Evolutionary conservation across 768 basidiomycete genomes (phyloP).

Genomic region (Pleurotus cornucopiae): DNA sequence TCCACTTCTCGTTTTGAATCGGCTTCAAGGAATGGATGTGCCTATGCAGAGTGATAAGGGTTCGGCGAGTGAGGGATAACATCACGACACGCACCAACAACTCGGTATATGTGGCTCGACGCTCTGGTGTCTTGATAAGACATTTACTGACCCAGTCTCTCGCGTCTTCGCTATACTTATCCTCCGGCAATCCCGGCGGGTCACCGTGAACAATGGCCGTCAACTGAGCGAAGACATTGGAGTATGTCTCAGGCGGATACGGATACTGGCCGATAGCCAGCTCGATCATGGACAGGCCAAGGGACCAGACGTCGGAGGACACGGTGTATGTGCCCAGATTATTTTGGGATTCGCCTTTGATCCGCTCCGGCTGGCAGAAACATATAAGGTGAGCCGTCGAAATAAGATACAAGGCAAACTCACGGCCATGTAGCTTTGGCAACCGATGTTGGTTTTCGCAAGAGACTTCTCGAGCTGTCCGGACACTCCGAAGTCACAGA

Average conservation of each 20-base stretch:
- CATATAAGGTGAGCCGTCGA: conserved; percentile 2
- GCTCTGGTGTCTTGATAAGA: conserved; percentile 74
- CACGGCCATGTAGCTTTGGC: conserved; percentile 98
- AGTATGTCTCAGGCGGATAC: conserved; percentile 96
- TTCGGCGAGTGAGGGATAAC: neutral
- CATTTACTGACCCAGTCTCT: conserved; percentile 81
- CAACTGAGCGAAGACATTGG: conserved; percentile 92
- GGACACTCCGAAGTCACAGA: conserved; percentile 99
- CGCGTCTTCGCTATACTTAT: conserved; percentile 61
- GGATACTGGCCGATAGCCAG: conserved; percentile 88
- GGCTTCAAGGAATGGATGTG: conserved; percentile 73
- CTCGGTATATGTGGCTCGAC: conserved; percentile 79
- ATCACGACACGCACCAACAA: conserved; percentile 51
- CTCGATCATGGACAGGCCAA: conserved; percentile 92
- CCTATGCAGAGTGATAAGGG: conserved; percentile 28
- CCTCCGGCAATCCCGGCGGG: conserved; percentile 79
- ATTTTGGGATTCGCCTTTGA: conserved; percentile 89
- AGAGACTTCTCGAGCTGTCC: conserved; percentile 95
- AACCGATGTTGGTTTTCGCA: conserved; percentile 98
- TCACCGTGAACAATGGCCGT: conserved; percentile 97
- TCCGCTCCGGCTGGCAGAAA: conserved; percentile 78
- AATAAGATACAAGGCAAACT: conserved; percentile 23
- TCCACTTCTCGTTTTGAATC: conserved; percentile 65
- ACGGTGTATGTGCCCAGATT: conserved; percentile 90
- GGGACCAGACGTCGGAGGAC: conserved; percentile 96